These are phyloP conservation scores for Rosa persica DNA, from an alignment of 306 rosid species.

Conservation along the genomic window DNA sequence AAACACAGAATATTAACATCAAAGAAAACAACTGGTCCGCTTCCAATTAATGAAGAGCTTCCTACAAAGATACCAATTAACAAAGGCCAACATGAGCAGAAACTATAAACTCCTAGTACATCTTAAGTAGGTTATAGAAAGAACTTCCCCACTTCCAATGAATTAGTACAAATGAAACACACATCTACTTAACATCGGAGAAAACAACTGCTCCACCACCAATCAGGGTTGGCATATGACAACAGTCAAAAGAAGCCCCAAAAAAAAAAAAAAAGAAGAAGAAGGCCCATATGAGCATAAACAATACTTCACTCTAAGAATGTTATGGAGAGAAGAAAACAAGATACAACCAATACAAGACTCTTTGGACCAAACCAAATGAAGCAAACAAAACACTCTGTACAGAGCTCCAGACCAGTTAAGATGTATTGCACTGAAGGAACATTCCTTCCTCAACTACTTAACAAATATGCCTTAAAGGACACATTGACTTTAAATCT, in stretches of 20 bases:
- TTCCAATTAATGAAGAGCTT: not conserved
- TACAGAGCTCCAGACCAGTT: not conserved
- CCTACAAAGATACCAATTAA: not conserved
- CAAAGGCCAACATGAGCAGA: not conserved
- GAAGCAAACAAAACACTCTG: not conserved
- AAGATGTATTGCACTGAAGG: not conserved
- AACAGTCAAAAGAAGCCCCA: not conserved
- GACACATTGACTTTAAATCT: not conserved
- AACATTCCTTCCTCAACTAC: not conserved
- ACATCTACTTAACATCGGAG: not conserved
- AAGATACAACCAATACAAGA: not conserved
- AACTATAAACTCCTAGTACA: not conserved
- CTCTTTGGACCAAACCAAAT: not conserved
- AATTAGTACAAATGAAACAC: not conserved
- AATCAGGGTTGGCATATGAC: not conserved
- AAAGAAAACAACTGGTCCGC: not conserved
- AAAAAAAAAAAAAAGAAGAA: too few relatives aligned
- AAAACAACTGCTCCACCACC: not conserved
- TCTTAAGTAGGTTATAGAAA: not conserved
- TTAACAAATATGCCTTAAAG: not conserved
- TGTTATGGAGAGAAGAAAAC: not conserved
- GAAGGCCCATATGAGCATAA: not conserved
- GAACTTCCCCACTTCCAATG: not conserved
- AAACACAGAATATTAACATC: not conserved
- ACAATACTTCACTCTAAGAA: not conserved